Evolutionary conservation across 2,329 filamentous ascomycete genomes (phyloP).

Genomic region (Calonectria naviculata): DNA sequence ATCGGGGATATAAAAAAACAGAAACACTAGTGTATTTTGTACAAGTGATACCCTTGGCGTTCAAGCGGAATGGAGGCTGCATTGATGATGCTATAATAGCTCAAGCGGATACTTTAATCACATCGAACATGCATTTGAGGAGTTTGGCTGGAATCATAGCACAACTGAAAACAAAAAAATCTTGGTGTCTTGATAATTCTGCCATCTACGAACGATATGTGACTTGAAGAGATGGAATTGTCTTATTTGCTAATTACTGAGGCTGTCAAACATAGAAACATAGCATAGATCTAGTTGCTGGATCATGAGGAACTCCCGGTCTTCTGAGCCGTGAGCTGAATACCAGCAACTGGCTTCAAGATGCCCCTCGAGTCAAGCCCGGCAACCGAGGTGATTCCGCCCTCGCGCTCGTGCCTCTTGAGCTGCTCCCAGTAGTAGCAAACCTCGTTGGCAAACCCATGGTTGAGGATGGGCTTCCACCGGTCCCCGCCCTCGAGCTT

Average conservation of each 20-base stretch:
- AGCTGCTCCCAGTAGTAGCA: constrained; percentile 24
- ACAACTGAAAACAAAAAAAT: not conserved
- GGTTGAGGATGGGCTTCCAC: constrained; percentile 19
- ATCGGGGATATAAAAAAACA: not conserved
- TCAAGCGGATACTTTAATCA: not conserved
- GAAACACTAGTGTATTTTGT: constrained; percentile 21
- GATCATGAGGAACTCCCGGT: not conserved
- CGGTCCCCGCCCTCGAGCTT: constrained; percentile 14
- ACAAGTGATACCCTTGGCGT: constrained; percentile 37
- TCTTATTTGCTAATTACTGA: not conserved
- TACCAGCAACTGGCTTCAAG: not conserved
- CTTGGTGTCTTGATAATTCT: not conserved
- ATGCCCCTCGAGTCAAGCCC: constrained; percentile 21
- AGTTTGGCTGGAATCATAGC: not conserved
- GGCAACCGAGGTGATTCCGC: constrained; percentile 5
- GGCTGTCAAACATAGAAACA: not conserved
- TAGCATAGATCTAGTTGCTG: not conserved
- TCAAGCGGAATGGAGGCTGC: not conserved
- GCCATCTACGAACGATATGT: not conserved
- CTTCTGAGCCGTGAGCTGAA: not conserved
- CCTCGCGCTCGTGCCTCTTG: constrained; percentile 3
- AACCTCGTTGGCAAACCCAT: constrained; percentile 15
- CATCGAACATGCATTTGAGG: not conserved
- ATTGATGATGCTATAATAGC: not conserved
- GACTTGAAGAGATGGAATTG: too few species aligned